These are phyloP conservation scores for Erysimum cheiri DNA, from an alignment of 441 rosid species.

Conservation along the genomic window DNA sequence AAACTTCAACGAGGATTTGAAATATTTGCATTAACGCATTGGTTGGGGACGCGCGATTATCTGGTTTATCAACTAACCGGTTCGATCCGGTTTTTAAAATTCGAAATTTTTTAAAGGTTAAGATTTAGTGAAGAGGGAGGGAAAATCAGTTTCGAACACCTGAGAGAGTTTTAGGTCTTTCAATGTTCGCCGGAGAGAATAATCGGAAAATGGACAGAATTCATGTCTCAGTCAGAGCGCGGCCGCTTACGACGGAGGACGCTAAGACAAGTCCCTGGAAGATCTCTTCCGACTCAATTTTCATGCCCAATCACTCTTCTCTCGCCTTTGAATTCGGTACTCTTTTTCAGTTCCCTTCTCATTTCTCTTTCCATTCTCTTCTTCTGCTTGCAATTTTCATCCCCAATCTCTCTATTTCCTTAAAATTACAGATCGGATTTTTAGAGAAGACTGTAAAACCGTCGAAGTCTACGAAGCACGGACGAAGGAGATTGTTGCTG, in stretches of 20 bases:
- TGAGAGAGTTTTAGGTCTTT: conserved; percentile 37
- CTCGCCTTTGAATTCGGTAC: conserved; percentile 79
- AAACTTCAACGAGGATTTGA: too few species aligned
- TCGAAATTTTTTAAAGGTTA: conserved; percentile 9
- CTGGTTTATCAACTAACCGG: conserved; percentile 36
- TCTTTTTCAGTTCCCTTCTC: background rate
- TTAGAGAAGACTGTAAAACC: conserved; percentile 73
- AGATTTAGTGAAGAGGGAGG: conserved; percentile 35
- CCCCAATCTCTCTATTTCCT: background rate
- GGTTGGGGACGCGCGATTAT: background rate
- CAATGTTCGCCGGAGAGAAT: conserved; percentile 36
- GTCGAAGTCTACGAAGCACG: conserved; percentile 73
- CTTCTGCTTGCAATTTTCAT: background rate
- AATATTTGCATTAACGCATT: conserved; percentile 14
- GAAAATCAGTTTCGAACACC: conserved; percentile 34
- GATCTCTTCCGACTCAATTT: conserved; percentile 70
- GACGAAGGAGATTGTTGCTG: conserved; percentile 76
- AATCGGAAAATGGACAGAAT: conserved; percentile 77
- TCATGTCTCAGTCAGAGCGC: conserved; percentile 80
- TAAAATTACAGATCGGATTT: conserved; percentile 57
- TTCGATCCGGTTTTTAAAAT: conserved; percentile 30
- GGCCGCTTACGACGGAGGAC: conserved; percentile 87
- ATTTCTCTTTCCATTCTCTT: background rate
- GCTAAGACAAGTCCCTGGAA: conserved; percentile 84
- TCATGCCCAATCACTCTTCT: conserved; percentile 59